Evolutionary conservation across 441 rosid genomes (phyloP).

Genomic region (Populus hybrid): DNA sequence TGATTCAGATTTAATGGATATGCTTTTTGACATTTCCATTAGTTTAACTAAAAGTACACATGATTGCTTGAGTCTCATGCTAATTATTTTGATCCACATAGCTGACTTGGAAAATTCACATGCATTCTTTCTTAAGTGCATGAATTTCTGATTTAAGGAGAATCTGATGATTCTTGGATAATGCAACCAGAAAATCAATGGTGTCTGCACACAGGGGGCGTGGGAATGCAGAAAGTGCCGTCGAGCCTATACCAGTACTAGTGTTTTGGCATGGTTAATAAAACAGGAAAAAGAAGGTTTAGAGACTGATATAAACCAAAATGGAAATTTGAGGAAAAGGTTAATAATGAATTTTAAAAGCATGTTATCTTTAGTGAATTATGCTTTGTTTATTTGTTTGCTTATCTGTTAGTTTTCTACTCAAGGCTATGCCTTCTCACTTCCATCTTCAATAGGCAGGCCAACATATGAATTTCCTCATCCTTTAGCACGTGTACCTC

Average conservation of each 20-base stretch:
- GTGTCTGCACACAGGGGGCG: not conserved
- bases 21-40: not conserved
- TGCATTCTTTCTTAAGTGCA: not conserved
- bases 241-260: not conserved
- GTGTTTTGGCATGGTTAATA: not conserved
- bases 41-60: not conserved
- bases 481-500: conserved; percentile 95
- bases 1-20: not conserved
- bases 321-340: not conserved
- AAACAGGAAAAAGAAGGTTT: conserved; percentile 1
- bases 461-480: conserved; percentile 98
- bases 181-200: conserved; percentile 1
- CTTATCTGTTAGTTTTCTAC: conserved; percentile 9
- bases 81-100: not conserved
- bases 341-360: not conserved
- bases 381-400: not conserved
- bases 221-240: not conserved
- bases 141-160: not conserved
- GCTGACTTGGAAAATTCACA: not conserved
- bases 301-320: conserved; percentile 1
- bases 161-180: not conserved
- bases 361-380: not conserved
- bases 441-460: conserved; percentile 78
- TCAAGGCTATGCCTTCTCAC: conserved; percentile 44
- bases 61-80: conserved; percentile 1